Base-by-base conservation (phyloP, 257 asterid genomes). In the Salvia hispanica region DNA sequence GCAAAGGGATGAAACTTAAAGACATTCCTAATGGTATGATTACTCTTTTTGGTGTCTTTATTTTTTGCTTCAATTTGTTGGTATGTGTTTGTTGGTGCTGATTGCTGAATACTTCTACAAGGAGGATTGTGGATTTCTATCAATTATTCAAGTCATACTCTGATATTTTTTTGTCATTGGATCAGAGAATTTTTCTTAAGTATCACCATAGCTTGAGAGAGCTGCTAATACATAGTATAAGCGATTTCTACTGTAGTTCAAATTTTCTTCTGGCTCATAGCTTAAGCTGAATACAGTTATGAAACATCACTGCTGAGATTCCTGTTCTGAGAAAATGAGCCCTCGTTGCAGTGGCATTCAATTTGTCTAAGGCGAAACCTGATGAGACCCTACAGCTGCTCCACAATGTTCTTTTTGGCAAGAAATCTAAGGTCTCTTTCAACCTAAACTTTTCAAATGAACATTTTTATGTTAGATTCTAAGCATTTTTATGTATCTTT, bases 311-410 rank as follows among this genome's bases (percentile, higher is more conserved):
- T 53, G 58, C 65, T 13, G 21, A 60, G 43, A 33, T 45, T 66
- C 64, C 4, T 62, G 44, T 48, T 40, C 53, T 65, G 62, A 67
- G 68, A 39, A 66, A 51, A 3, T 70, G 34, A 64, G 10, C 40
- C 69, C 60, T 31, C 43, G 52, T 69, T 70, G 59, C 90, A 93
- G 97, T 93, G 84, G 95, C 96, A 50, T 91, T 80, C 81, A 87
- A 86, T 83, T 73, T 93, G 77, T 90, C 97, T 53, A 93, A 91
- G 90, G 84, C 95, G 79, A 93, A 90, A 80, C 80, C 88, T 40
- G 97, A 91, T 79, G 97, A 88, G 74, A 90, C 79, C 74, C 87
- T 93, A 66, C 95, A 86, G 81, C 80, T 84, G 61, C 97, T 93
- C 48, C 99, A 93, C 75, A 67, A 77, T 62, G 83, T 93, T 78